Conservation (phyloP, 2,329 filamentous ascomycete species). For the Penicillium palitans region DNA sequence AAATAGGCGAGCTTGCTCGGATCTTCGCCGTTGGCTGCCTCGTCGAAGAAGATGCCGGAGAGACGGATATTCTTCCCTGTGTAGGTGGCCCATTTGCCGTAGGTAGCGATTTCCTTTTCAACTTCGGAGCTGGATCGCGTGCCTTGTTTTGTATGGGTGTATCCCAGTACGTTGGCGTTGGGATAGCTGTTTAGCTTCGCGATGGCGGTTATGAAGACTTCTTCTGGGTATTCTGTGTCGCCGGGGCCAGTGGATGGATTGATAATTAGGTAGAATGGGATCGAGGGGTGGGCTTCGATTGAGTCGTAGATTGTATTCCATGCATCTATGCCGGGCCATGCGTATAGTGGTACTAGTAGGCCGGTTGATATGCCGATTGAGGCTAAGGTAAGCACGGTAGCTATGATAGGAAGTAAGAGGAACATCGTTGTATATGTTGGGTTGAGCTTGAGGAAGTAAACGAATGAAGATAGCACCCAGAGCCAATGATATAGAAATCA, state of each 20-base stretch:
- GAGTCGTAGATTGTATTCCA: slow-evolving; percentile 28
- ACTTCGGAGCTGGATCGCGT: slow-evolving; percentile 34
- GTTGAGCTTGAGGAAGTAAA: not conserved
- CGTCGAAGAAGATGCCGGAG: slow-evolving; percentile 46
- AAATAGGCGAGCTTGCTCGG: slow-evolving; percentile 22
- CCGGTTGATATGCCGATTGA: slow-evolving; percentile 16
- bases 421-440: slow-evolving; percentile 4
- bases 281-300: slow-evolving; percentile 22
- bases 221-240: slow-evolving; percentile 31
- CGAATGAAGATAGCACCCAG: not conserved
- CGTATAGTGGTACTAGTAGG: slow-evolving; percentile 30
- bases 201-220: slow-evolving; percentile 37
- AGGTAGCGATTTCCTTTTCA: slow-evolving; percentile 38
- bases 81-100: slow-evolving; percentile 38
- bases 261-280: slow-evolving; percentile 33
- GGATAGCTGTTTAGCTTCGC: slow-evolving; percentile 39
- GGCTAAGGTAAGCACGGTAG: slow-evolving; percentile 12
- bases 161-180: slow-evolving; percentile 45
- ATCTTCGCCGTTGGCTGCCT: slow-evolving; percentile 30
- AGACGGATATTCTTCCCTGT: slow-evolving; percentile 30
- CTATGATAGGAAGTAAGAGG: slow-evolving; percentile 9
- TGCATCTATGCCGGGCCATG: slow-evolving; percentile 24
- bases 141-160: slow-evolving; percentile 42
- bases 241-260: slow-evolving; percentile 40
- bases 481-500: not conserved